Evolutionary conservation across 2,329 filamentous ascomycete genomes (phyloP), one percentile per base, ranked within the genome.

Genomic region (Graphium sp.): DNA sequence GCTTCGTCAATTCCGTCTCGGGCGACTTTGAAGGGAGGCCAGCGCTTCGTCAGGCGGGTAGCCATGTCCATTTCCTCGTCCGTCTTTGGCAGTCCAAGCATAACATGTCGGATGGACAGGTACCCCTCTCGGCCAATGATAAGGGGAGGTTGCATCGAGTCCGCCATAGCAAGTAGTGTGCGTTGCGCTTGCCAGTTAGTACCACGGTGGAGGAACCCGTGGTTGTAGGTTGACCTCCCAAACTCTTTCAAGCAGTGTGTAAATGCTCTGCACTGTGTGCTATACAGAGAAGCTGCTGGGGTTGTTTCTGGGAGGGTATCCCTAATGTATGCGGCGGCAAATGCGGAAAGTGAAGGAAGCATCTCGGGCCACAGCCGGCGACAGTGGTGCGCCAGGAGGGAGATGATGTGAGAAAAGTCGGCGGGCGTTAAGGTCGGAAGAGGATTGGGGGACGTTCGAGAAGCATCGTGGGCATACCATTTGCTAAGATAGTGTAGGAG

Each of bases 1-100:
- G 49, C 53, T 36, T 70, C 69, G 41, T 76, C 71, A 35, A 67
- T 61, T 2, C 69, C 70, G 39, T 75, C 64, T 32, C 62, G 58
- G 8, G 62, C 55, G 21, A 56, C 52, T 31, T 66, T 49, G 45
- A 71, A 74, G 1, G 71, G 71, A 7, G 71, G 71, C 71, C 70
- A 75, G 2, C 56, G 57, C 28, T 58, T 53, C 2, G 53, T 49
- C 31, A 68, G 56, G 17, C 65, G 58, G 13, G 46, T 37, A 2
- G 62, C 56, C 18, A 57, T 59, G 19, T 54, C 56, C 10, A 45
- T 48, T 43, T 76, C 71, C 5, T 46, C 48, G 6, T 48, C 41
- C 7, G 60, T 63, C 39, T 71, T 74, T 24, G 55, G 55, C 31
- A 64, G 50, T 3, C 58, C 66, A 6, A 65, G 44, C 31, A 75